Conservation (phyloP, 2,329 filamentous ascomycete genomes). For the Nigrospora sphaerica region DNA sequence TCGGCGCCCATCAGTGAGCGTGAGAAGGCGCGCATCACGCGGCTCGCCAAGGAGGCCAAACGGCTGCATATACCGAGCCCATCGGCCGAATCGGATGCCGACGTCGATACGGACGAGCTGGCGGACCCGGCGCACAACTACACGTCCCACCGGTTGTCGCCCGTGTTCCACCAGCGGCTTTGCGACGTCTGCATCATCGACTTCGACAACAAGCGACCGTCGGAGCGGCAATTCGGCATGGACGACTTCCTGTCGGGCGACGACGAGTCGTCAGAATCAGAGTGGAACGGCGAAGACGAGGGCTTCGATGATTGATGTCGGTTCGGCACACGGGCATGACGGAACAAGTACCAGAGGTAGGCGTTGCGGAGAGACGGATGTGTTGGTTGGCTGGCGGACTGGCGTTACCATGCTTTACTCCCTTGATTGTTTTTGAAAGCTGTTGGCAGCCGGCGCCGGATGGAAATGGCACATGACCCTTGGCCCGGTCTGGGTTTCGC, state of each 20-base stretch:
- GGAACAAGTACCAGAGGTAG: no score
- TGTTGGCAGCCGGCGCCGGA: no score
- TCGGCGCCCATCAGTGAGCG: constrained; percentile 3
- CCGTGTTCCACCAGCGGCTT: neutral
- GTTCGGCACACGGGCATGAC: no score
- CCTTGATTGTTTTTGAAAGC: no score
- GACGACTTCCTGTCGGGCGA: neutral
- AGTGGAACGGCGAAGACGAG: neutral
- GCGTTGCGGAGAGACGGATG: no score
- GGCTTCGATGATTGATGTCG: neutral
- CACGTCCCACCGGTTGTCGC: neutral
- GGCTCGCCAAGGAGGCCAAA: constrained; percentile 12
- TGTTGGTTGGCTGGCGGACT: no score
- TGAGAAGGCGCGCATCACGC: constrained; percentile 6
- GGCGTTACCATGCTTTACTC: no score
- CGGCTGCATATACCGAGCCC: constrained; percentile 5
- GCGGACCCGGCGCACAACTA: constrained; percentile 15
- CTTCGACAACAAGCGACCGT: neutral
- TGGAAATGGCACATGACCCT: no score
- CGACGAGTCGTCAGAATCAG: neutral
- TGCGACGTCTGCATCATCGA: neutral
- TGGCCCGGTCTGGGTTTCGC: no score
- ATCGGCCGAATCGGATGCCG: neutral
- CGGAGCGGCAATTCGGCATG: neutral
- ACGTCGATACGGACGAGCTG: constrained; percentile 13